phyloP scores from a whole-genome alignment of 768 basidiomycete genomes.

The Candolleomyces eurysporus region DNA sequence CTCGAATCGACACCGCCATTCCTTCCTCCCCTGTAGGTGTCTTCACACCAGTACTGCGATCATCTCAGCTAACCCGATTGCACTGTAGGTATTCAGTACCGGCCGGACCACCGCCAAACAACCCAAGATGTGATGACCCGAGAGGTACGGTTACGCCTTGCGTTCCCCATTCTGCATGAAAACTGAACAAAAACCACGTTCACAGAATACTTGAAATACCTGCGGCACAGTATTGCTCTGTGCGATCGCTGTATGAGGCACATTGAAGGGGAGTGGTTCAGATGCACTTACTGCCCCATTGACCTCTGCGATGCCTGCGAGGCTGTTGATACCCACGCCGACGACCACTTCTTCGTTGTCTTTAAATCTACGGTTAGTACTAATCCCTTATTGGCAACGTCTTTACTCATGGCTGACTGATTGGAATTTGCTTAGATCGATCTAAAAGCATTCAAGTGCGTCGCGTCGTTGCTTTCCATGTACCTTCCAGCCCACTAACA shows the following conservation, averaged over 20 bases:
- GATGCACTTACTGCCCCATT: constrained; percentile 83
- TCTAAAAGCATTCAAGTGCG: constrained; percentile 70
- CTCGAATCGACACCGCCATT: constrained; percentile 53
- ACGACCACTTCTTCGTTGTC: constrained; percentile 80
- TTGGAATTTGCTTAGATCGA: constrained; percentile 51
- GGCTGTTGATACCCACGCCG: constrained; percentile 75
- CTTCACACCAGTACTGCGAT: neutral
- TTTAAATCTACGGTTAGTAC: constrained; percentile 76
- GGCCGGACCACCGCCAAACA: constrained; percentile 51
- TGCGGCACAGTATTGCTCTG: constrained; percentile 65
- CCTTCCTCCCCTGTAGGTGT: constrained; percentile 64
- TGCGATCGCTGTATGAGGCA: constrained; percentile 85
- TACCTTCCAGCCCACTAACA: too few relatives aligned
- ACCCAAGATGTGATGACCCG: constrained; percentile 43
- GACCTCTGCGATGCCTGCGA: constrained; percentile 90
- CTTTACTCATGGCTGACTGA: neutral
- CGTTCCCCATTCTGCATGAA: neutral
- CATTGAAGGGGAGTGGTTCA: constrained; percentile 88
- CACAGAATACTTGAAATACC: constrained; percentile 58
- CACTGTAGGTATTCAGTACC: constrained; percentile 60
- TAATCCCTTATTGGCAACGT: neutral
- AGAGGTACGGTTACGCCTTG: constrained; percentile 44
- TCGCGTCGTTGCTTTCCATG: neutral
- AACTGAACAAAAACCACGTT: neutral
- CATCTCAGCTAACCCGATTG: constrained; percentile 6